Conservation (phyloP, 176 grass and related monocot species). For the Ensete glaucum region DNA sequence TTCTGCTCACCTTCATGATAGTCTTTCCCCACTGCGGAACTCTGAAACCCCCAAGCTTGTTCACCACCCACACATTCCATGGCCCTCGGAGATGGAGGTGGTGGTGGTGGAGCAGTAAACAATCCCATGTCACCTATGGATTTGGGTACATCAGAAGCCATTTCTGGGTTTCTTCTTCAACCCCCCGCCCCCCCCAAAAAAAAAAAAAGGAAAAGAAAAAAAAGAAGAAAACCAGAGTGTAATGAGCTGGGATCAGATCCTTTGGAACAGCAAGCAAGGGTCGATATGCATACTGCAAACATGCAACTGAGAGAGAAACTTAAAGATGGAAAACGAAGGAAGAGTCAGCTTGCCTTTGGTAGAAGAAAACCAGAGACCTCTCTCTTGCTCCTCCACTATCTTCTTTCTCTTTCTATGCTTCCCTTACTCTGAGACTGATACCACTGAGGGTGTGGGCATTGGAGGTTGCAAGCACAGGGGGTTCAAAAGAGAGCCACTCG, state of each 20-base stretch:
- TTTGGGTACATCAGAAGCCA: neutral
- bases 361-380: neutral
- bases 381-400: neutral
- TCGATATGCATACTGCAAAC: neutral
- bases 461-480: constrained; percentile 8
- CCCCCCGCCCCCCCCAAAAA: too few species aligned
- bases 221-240: neutral
- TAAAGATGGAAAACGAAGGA: neutral
- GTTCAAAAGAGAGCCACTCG: constrained; percentile 15
- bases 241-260: neutral
- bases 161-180: neutral
- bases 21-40: neutral
- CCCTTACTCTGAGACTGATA: constrained; percentile 6
- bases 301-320: neutral
- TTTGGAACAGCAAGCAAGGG: too few species aligned
- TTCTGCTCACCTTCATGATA: neutral
- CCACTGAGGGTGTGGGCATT: neutral
- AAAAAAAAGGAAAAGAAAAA: neutral
- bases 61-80: neutral
- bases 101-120: neutral
- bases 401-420: neutral
- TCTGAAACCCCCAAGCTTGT: constrained; percentile 1
- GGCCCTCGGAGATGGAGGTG: neutral
- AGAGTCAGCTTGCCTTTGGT: neutral
- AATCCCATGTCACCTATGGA: neutral